Base-by-base conservation (phyloP, 345 rosid genomes). In the Euphorbia peplus region DNA sequence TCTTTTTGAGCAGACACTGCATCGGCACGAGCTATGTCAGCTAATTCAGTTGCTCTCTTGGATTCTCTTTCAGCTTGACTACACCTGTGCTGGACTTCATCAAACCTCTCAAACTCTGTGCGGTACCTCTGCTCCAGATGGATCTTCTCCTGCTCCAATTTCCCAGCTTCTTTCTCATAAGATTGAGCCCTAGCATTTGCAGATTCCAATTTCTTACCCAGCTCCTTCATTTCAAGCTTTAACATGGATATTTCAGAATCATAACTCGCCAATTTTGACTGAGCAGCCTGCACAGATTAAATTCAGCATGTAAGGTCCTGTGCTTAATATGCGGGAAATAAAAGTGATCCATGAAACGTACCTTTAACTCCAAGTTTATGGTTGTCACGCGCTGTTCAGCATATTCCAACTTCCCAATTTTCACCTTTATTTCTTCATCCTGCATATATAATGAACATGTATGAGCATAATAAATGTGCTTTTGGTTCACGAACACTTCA, bases 331-430 rank as follows among this genome's bases (percentile, higher is more conserved):
- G 35, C 24, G 2, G 21, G 32, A 14, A 24, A n/a, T n/a, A n/a
- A n/a, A n/a, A n/a, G n/a, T n/a, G n/a, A n/a, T n/a, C n/a, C n/a
- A n/a, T 70, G 54, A 71, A 71, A 46, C 85, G 71, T 24, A 95
- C 99, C 96, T 92, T 88, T 79, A 92, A 82, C 68, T 95, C 96
- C 70, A 87, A 76, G 80, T 85, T 95, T 58, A 92, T 64, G 52
- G 88, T 85, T 44, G 91, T 92, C 79, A 92, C 70, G 73, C 85
- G 79, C 80, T 90, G 93, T 81, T 95, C 98, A 1, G 88, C 90
- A 63, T 83, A 67, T 78, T 92, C 98, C 55, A 95, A 72, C 80
- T 83, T 92, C 41, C 73, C 73, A 30, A 81, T 78, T 76, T 87
- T 90, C 70, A 81, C 88, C 84, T 81, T 87, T 60, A 92, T 63